Conservation (phyloP, 768 basidiomycete species). For the Lactifluus hygrophoroides region DNA sequence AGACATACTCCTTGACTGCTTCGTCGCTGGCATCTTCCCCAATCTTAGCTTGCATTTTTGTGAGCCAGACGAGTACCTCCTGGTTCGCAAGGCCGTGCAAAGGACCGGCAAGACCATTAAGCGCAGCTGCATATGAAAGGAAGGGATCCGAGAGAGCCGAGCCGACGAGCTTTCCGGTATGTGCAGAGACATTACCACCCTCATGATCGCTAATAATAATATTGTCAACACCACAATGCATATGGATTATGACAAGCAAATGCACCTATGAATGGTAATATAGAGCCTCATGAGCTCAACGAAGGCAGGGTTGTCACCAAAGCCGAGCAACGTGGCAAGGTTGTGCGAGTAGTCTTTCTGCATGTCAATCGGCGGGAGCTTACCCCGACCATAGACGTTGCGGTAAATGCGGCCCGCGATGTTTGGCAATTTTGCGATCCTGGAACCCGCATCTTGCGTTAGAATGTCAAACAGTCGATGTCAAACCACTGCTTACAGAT, state of each 20-base stretch:
- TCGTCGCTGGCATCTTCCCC: slow-evolving; percentile 82
- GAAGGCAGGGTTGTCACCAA: slow-evolving; percentile 78
- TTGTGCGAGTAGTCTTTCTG: slow-evolving; percentile 87
- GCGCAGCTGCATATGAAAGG: slow-evolving; percentile 85
- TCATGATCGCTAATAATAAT: slow-evolving; percentile 70
- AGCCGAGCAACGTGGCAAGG: slow-evolving; percentile 84
- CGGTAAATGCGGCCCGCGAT: slow-evolving; percentile 91
- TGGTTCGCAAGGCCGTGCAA: slow-evolving; percentile 97
- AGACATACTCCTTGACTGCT: slow-evolving; percentile 87
- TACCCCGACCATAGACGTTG: slow-evolving; percentile 82
- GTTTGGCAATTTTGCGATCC: slow-evolving; percentile 94
- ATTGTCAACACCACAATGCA: not conserved
- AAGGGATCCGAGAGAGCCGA: slow-evolving; percentile 97
- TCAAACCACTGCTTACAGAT: slow-evolving; percentile 42
- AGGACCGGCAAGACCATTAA: slow-evolving; percentile 95
- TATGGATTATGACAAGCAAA: not conserved
- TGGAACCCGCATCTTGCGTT: slow-evolving; percentile 22
- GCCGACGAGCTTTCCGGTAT: slow-evolving; percentile 87
- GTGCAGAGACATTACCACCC: slow-evolving; percentile 96
- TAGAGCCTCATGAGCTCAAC: slow-evolving; percentile 94
- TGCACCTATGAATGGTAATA: slow-evolving; percentile 88
- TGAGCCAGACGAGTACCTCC: slow-evolving; percentile 91
- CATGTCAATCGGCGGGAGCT: slow-evolving; percentile 76
- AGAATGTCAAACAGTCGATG: not conserved
- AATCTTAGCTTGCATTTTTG: slow-evolving; percentile 85